Conservation (phyloP, 768 basidiomycete genomes). For the Macrolepiota albuminosa region DNA sequence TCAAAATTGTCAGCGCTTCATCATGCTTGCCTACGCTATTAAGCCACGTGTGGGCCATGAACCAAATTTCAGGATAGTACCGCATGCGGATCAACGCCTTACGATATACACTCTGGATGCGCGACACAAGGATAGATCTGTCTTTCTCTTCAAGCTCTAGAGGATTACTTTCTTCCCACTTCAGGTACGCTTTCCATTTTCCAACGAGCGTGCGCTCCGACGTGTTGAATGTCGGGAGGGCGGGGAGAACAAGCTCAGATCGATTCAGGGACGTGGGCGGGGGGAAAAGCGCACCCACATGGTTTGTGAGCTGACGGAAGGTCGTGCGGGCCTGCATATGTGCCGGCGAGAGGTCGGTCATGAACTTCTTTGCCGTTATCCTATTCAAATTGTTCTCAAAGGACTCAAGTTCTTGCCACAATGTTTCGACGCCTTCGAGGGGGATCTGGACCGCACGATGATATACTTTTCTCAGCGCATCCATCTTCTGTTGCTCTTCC, state of each 20-base stretch:
- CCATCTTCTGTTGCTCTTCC: conserved; percentile 97
- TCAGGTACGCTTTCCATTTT: conserved; percentile 88
- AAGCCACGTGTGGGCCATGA: conserved; percentile 88
- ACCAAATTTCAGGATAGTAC: conserved; percentile 96
- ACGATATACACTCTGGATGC: conserved; percentile 80
- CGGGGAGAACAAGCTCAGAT: conserved; percentile 58
- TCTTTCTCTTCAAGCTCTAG: conserved; percentile 89
- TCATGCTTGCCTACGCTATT: conserved; percentile 69
- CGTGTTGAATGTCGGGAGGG: conserved; percentile 66
- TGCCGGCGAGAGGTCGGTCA: conserved; percentile 85
- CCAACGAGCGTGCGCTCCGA: conserved; percentile 73
- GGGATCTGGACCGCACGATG: conserved; percentile 94
- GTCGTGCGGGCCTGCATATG: conserved; percentile 95
- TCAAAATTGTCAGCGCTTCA: conserved; percentile 76
- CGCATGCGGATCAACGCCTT: conserved; percentile 91
- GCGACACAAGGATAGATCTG: conserved; percentile 52
- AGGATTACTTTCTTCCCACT: conserved; percentile 95
- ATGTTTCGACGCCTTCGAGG: conserved; percentile 83
- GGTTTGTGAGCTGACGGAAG: conserved; percentile 72
- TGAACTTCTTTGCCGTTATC: conserved; percentile 95
- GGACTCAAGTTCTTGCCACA: conserved; percentile 94
- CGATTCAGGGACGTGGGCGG: conserved; percentile 29
- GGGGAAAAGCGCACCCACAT: conserved; percentile 61
- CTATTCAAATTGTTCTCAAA: conserved; percentile 89
- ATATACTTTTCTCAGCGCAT: conserved; percentile 85